Evolutionary conservation across 176 grass and related monocot genomes (phyloP), one percentile per base, ranked within the genome.

Genomic region (Leersia perrieri): DNA sequence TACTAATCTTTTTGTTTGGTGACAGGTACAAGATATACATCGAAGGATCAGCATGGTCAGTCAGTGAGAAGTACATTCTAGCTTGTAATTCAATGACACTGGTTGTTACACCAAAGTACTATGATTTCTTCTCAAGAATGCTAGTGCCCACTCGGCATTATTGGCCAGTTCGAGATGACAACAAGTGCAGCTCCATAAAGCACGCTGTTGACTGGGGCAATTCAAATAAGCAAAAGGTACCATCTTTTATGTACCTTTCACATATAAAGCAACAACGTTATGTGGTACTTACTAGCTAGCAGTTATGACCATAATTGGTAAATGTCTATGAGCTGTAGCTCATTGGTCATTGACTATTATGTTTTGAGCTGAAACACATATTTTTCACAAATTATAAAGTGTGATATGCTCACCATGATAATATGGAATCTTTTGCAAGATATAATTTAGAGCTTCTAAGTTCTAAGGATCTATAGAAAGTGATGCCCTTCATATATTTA

Each of bases 11-110:
- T 77, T 12, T 39, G 35, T 60, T 72, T 29, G 70, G 35, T 76
- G 67, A 73, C 33, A 97, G 95, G 51, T 95, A 93, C 85, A 95
- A 95, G 87, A 99, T 99, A 20, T 99, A 95, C 66, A 91, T 99
- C 15, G 96, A 99, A 78, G 96, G 96, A 33, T 88, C 82, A 34
- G 93, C 90, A 41, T 99, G 96, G 93, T 99, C 96, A 16, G 89
- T 99, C 49, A 99, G 96, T 75, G 88, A 99, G 82, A 99, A 95
- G 67, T 99, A 99, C 76, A 95, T 99, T 86, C 81, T 99, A 66
- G 96, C 96, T 45, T 99, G 96, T 4, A 80, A 95, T 87, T 99
- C 93, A 2, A 86, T 95, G 86, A 87, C 90, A 25, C 81, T 99
- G 62, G 75, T 95, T 67, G 70, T 99, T 78, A 90, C 62, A 76